These are phyloP conservation scores for Fraxinus albicans DNA, from an alignment of 305 asterid species.

Conservation along the genomic window DNA sequence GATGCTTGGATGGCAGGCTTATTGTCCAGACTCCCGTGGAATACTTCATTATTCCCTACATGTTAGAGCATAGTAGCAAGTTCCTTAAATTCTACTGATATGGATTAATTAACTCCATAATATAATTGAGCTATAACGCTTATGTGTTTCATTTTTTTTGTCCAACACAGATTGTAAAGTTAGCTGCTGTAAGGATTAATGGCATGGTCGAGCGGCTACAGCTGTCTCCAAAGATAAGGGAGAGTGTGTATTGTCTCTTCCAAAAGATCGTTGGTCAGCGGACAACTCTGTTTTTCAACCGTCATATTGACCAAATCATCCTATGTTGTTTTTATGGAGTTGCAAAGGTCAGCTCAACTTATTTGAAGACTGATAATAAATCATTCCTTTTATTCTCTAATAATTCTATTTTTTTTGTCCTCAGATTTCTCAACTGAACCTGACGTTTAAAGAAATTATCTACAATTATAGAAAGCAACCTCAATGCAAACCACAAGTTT, in stretches of 20 bases:
- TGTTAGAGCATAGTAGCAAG: slow-evolving; percentile 1
- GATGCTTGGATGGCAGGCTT: slow-evolving; percentile 10
- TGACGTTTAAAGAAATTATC: slow-evolving; percentile 94
- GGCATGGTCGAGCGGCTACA: slow-evolving; percentile 98
- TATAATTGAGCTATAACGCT: background rate
- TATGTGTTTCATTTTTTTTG: background rate
- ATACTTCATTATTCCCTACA: background rate
- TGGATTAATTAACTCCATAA: background rate
- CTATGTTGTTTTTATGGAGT: slow-evolving; percentile 98
- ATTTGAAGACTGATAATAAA: slow-evolving; percentile 22
- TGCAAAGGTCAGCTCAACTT: slow-evolving; percentile 65
- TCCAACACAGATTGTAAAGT: slow-evolving; percentile 65
- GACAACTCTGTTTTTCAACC: slow-evolving; percentile 76
- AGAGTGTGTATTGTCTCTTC: slow-evolving; percentile 81
- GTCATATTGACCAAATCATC: slow-evolving; percentile 94
- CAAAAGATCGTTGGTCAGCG: slow-evolving; percentile 80
- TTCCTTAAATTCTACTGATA: background rate
- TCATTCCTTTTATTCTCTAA: slow-evolving; percentile 17
- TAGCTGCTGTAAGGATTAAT: slow-evolving; percentile 96
- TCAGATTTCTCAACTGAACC: slow-evolving; percentile 92
- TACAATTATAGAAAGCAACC: slow-evolving; percentile 92
- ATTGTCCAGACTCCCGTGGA: background rate
- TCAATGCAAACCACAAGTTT: slow-evolving; percentile 97
- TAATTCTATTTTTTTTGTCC: slow-evolving; percentile 18
- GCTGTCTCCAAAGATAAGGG: slow-evolving; percentile 82